Base-by-base conservation (phyloP, 371 early-diverging fungal genomes). In the Circinella umbellata region DNA sequence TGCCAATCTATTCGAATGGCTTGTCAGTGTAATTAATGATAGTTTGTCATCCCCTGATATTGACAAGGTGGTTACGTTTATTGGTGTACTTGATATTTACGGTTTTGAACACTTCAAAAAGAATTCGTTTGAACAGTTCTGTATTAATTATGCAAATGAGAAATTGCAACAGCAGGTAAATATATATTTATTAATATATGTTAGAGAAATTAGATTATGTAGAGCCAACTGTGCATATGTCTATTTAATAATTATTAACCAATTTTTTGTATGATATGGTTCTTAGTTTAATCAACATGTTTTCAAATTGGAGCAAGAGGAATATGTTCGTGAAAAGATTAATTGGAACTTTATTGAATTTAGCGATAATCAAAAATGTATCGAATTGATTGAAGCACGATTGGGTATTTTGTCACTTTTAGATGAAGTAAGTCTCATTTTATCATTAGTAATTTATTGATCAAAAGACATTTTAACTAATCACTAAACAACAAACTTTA, bases 41-140 rank as follows among this genome's bases (percentile, higher is more conserved):
- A 92, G 92, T 72, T 84, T 97, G 37, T 85, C 87, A 39, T 80
- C 78, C 13, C 89, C 91, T 13, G 89, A 87, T 20, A 49, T 55
- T 3, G 49, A 67, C 2, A 63, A 48, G 9, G 82, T 88, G 14
- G 73, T 77, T 10, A 84, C 81, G 47, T 97, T 97, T 74, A 97
- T 97, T 74, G 98, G 97, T 78, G 96, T 98, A 9, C 85, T 98
- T 74, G 95, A 99, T 92, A 94, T 98, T 83, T 95, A 96, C 76
- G 96, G 99, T 63, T 96, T 97, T 83, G 96, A 95, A 84, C 98
- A 99, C 70, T 98, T 98, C 79, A 89, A 96, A 80, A 92, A 90
- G 79, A 99, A 99, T 84, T 95, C 96, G 9, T 99, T 99, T 80
- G 99, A 99, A 80, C 99, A 99, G 82, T 96, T 99, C 75, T 98